Conservation (phyloP, 2,329 filamentous ascomycete species). For the Botrytis byssoidea region DNA sequence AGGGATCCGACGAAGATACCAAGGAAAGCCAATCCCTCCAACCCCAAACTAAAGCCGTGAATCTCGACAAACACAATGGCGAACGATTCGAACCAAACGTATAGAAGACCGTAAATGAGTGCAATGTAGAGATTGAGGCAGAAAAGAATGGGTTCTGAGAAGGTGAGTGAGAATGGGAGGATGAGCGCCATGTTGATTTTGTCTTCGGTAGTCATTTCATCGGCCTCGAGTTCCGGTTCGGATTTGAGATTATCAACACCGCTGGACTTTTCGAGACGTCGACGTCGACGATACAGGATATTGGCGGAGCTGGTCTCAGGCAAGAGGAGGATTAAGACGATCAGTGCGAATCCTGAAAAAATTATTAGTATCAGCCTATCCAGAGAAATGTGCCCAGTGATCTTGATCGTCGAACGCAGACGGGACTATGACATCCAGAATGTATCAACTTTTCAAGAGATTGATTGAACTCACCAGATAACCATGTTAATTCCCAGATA, state of each 20-base stretch:
- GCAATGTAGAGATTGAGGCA: slow-evolving; percentile 61
- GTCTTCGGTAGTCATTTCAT: slow-evolving; percentile 47
- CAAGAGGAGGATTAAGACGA: slow-evolving; percentile 58
- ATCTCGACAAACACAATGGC: slow-evolving; percentile 55
- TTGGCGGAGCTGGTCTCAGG: slow-evolving; percentile 60
- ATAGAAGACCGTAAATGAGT: slow-evolving; percentile 61
- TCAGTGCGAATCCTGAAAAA: slow-evolving; percentile 46
- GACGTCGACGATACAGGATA: slow-evolving; percentile 59
- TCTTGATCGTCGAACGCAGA: neutral
- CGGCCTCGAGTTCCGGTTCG: slow-evolving; percentile 61
- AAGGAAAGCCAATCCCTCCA: slow-evolving; percentile 59
- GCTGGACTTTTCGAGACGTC: slow-evolving; percentile 57
- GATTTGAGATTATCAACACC: slow-evolving; percentile 54
- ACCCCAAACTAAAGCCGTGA: slow-evolving; percentile 58
- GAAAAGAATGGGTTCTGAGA: slow-evolving; percentile 60
- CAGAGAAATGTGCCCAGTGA: neutral
- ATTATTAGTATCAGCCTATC: neutral
- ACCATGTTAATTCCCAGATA: slow-evolving; percentile 58
- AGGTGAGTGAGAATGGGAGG: slow-evolving; percentile 56
- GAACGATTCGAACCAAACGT: slow-evolving; percentile 64
- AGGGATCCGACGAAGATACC: slow-evolving; percentile 52
- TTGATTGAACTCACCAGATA: slow-evolving; percentile 41
- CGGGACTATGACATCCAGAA: neutral
- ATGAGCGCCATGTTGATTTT: slow-evolving; percentile 55
- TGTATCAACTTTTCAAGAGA: neutral